Base-by-base conservation (phyloP, 495 filamentous ascomycete species). In the Penicillium pulvis region DNA sequence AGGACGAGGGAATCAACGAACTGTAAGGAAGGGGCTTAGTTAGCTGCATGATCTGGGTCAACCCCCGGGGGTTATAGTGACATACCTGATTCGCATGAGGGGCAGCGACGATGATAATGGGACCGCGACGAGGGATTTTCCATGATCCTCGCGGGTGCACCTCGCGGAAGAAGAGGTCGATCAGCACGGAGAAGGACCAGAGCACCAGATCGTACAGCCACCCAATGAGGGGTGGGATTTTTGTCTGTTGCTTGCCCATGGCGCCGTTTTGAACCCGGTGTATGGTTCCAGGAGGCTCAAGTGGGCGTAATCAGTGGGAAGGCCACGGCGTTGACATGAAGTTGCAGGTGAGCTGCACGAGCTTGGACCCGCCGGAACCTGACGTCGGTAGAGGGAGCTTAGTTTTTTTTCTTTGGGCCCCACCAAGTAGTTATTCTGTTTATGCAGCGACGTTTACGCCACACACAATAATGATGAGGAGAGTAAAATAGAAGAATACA, bases 91-190 rank as follows among this genome's bases (percentile, higher is more conserved):
- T 98, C 47, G 94, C 95, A 81, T 98, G 94, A 59, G 94, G 94
- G 19, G 95, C 94, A n/a, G 92, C 93, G 59, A 98, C 94, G 67
- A 98, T 93, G 42, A 98, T 91, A 54, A 98, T 83, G 0, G 94
- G 93, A 2, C 91, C 94, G 60, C 83, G 82, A 58, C 87, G 82
- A 36, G 94, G 94, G 23, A 98, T 88, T 72, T 90, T 91, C 91
- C 94, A 98, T 48, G 91, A 87, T 55, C 92, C 90, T 46, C 94
- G 88, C 8, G 94, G 93, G 68, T 98, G 93, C 3, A 98, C 90
- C 75, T 98, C 94, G 63, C 94, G 86, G 80, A 98, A 98, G 84
- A 98, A 98, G 54, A 97, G 84, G 69, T 97, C 94, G 36, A 92
- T 85, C 23, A 97, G 79, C 51, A 97, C 81, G 2, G 91, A 93